These are phyloP conservation scores for Fusarium coicis DNA, from an alignment of 2,329 filamentous ascomycete genomes.

Conservation along the genomic window DNA sequence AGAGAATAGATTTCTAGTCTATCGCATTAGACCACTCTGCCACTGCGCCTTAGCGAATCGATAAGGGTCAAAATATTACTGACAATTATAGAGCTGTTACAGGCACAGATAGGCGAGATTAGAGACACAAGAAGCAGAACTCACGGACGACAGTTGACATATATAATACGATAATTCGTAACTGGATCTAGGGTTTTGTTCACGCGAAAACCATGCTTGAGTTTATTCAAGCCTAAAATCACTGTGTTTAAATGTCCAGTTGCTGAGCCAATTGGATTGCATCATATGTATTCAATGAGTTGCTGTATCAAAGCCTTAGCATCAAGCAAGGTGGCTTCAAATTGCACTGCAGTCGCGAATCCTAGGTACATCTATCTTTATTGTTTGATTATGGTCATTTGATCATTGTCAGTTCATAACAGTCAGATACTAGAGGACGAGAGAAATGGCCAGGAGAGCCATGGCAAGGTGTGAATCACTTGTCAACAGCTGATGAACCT, in stretches of 20 bases:
- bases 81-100: rapidly evolving
- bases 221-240: neutral
- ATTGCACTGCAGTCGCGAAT: neutral
- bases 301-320: neutral
- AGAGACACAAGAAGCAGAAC: neutral
- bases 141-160: neutral
- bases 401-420: neutral
- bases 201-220: neutral
- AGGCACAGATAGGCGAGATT: rapidly evolving
- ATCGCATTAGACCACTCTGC: constrained; percentile 46
- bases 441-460: neutral
- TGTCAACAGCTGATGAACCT: neutral
- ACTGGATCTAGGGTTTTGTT: no score
- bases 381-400: neutral
- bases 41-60: constrained; percentile 37
- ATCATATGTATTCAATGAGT: neutral
- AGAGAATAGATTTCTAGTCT: constrained; percentile 46
- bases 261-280: neutral
- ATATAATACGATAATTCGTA: neutral
- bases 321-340: neutral
- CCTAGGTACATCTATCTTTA: no score
- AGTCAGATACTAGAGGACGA: no score
- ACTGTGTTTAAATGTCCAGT: neutral
- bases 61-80: rapidly evolving
- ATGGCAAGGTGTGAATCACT: neutral